Conservation (phyloP, 75 land plant species). For the Pinus albicaulis region DNA sequence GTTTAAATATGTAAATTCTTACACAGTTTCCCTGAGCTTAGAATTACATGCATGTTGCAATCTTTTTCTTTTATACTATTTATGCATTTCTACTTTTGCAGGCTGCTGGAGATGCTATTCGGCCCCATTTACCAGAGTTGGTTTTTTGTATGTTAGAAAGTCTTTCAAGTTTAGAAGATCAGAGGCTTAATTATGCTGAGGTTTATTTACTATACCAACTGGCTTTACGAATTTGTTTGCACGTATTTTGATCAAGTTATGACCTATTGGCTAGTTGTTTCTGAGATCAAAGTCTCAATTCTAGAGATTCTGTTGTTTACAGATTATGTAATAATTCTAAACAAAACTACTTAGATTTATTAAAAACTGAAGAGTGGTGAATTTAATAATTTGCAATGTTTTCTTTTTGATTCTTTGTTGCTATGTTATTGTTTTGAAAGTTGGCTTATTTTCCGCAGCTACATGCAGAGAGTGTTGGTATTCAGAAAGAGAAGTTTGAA, state of each 20-base stretch:
- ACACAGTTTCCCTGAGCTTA: no score
- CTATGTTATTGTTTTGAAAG: neutral
- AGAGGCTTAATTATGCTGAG: slow-evolving; percentile 96
- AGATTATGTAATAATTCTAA: neutral
- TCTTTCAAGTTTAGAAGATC: slow-evolving; percentile 97
- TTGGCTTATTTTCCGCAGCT: slow-evolving; percentile 29
- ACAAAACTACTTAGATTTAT: neutral
- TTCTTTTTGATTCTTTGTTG: neutral
- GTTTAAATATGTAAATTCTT: no score
- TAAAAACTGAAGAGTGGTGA: neutral
- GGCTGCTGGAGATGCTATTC: slow-evolving; percentile 88
- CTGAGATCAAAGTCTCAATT: neutral
- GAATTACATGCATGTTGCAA: no score
- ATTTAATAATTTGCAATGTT: neutral
- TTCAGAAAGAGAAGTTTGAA: slow-evolving; percentile 92
- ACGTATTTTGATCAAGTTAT: neutral
- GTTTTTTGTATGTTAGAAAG: slow-evolving; percentile 98
- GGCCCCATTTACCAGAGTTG: slow-evolving; percentile 87
- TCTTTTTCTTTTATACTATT: no score
- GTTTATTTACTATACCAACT: slow-evolving; percentile 21
- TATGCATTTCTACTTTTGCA: slow-evolving; percentile 13
- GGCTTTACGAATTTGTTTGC: neutral
- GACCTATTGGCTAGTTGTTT: neutral
- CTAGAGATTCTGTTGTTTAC: neutral
- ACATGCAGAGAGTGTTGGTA: slow-evolving; percentile 92